Conservation (phyloP, 768 basidiomycete genomes). For the Suillus variegatus region DNA sequence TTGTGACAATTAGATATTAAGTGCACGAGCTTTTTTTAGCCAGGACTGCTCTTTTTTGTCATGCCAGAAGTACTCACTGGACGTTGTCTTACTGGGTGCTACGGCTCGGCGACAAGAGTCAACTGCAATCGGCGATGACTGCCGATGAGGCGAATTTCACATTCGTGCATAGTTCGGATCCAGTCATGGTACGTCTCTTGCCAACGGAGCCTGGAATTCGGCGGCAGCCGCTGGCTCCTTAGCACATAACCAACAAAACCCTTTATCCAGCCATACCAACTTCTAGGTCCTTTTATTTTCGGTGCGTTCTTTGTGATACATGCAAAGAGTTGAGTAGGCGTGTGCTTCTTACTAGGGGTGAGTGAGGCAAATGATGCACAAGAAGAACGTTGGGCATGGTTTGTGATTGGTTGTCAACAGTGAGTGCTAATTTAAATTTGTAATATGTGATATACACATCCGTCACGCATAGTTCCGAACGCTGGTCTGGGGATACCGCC, state of each 20-base stretch:
- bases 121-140: neutral
- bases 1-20: neutral
- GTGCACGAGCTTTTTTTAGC: neutral
- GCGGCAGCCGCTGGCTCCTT: neutral
- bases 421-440: neutral
- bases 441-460: neutral
- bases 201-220: neutral
- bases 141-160: neutral
- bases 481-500: neutral
- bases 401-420: neutral
- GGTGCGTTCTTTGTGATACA: neutral
- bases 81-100: neutral
- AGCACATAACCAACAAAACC: neutral
- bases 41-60: neutral
- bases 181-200: neutral
- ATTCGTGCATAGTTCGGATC: neutral
- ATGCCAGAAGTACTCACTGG: neutral
- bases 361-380: neutral
- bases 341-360: neutral
- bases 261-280: neutral
- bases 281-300: neutral
- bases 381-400: constrained; percentile 4
- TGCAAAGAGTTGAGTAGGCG: neutral
- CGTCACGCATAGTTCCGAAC: neutral
- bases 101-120: neutral